A percentile compares a stretch with the other conserved stretches of the same genome.
Evolutionary conservation across 306 rosid species (phyloP).

Genomic region (Quercus suber): DNA sequence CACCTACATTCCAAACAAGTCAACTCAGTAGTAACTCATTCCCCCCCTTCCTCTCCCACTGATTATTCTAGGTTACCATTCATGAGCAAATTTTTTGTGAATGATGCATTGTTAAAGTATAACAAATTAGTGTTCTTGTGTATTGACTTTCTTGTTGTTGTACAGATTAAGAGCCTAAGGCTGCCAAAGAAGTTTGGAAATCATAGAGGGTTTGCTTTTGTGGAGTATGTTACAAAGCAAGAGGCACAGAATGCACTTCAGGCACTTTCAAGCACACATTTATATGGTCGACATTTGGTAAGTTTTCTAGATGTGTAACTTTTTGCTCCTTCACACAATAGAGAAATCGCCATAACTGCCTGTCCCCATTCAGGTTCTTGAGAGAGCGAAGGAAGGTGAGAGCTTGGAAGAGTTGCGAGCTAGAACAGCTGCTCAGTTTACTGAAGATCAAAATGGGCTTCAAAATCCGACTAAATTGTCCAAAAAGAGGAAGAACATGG

Average conservation of each 20-base stretch:
- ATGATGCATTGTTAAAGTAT: neutral
- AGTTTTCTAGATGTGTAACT: slow-evolving; percentile 14
- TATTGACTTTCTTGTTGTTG: neutral
- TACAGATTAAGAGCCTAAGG: slow-evolving; percentile 86
- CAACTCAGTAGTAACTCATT: neutral
- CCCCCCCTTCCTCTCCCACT: neutral
- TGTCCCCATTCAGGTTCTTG: slow-evolving; percentile 55
- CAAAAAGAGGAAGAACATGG: slow-evolving; percentile 66
- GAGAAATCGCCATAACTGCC: slow-evolving; percentile 2
- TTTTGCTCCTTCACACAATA: neutral
- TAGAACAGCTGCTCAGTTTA: slow-evolving; percentile 67
- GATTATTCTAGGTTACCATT: neutral
- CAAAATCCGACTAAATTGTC: slow-evolving; percentile 46
- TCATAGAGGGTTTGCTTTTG: slow-evolving; percentile 95
- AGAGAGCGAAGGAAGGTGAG: slow-evolving; percentile 90
- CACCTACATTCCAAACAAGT: neutral
- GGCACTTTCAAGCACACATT: slow-evolving; percentile 77
- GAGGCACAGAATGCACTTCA: slow-evolving; percentile 72
- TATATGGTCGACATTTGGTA: slow-evolving; percentile 93
- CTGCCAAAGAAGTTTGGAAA: slow-evolving; percentile 78
- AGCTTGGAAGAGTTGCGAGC: slow-evolving; percentile 81
- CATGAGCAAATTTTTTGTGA: neutral
- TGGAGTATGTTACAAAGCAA: slow-evolving; percentile 87
- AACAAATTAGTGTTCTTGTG: neutral
- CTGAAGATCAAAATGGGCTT: slow-evolving; percentile 43